Evolutionary conservation across 768 basidiomycete genomes (phyloP), one percentile per base, ranked within the genome.

Genomic region (Omphalotus guepiniiformis): DNA sequence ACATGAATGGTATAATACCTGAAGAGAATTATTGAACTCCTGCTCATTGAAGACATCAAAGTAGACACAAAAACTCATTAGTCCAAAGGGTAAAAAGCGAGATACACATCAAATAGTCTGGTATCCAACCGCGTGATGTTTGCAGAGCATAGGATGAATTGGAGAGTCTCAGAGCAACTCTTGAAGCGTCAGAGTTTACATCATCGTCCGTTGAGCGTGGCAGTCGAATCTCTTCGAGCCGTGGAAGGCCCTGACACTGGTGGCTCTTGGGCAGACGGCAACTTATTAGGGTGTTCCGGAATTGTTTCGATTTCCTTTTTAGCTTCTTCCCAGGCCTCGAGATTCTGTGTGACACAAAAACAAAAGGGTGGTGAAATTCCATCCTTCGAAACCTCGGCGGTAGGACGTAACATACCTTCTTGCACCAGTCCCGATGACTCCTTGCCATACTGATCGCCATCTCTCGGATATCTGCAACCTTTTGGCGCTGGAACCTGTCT

Each of bases 401-500:
- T 21, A 21, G 37, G 49, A 29, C 18, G 36, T 19, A 3, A 28
- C 59, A 23, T 16, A 93, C 95, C 83, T 93, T 90, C 72, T 88
- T 85, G 65, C 93, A 95, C 94, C 94, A 98, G 56, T 98, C 96
- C 41, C 87, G 79, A 64, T 99, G 96, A 45, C 84, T 87, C 57
- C 79, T 76, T 0, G 93, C 89, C 78, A 98, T 85, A 56, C 79
- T 80, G 51, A 98, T 89, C 30, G 86, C 71, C 93, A 99, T 93
- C 63, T 95, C 91, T 29, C 93, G 73, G 55, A 98, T 55, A 70
- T 99, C 96, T 6, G 93, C 92, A 3, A 99, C 96, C 63, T 99
- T 99, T 72, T 98, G 96, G 19, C 96, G 80, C 63, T 99, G 96
- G 68, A 99, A 99, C 41, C 96, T 81, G 68, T 99, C 96, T 53